phyloP scores from a whole-genome alignment of 495 filamentous ascomycete genomes.

The Penicillium bialowiezense region DNA sequence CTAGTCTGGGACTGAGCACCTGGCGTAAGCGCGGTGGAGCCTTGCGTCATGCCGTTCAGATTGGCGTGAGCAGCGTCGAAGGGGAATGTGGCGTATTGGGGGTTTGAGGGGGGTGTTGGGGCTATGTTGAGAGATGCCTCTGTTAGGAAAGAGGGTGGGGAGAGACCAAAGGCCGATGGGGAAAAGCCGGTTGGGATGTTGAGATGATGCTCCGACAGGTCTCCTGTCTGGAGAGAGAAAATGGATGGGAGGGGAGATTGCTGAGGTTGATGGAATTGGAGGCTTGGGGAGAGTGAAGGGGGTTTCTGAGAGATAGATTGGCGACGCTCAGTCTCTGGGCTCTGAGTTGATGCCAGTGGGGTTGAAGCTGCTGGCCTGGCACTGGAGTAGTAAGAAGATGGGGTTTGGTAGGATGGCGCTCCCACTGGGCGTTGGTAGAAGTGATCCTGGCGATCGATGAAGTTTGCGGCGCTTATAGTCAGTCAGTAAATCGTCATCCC shows the following conservation, averaged over 20 bases:
- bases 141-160: constrained; percentile 30
- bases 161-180: constrained; percentile 30
- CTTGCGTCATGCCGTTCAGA: constrained; percentile 2
- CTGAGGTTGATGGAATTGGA: constrained; percentile 20
- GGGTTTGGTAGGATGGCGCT: constrained; percentile 14
- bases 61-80: constrained; percentile 30
- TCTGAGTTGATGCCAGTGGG: constrained; percentile 11
- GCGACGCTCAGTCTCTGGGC: constrained; percentile 10
- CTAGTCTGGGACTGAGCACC: constrained; percentile 37
- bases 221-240: constrained; percentile 26
- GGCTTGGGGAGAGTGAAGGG: constrained; percentile 12
- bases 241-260: constrained; percentile 19
- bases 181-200: constrained; percentile 28
- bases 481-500: neutral
- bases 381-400: constrained; percentile 10
- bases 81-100: constrained; percentile 45
- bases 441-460: constrained; percentile 20
- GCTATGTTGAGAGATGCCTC: constrained; percentile 27
- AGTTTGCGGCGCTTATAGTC: neutral
- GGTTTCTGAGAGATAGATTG: constrained; percentile 4
- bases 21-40: constrained; percentile 28
- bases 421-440: constrained; percentile 19
- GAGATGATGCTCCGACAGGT: constrained; percentile 11
- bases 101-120: constrained; percentile 34
- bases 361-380: constrained; percentile 11